These are phyloP conservation scores for Camelina sativa DNA, from an alignment of 345 rosid genomes.

Conservation along the genomic window DNA sequence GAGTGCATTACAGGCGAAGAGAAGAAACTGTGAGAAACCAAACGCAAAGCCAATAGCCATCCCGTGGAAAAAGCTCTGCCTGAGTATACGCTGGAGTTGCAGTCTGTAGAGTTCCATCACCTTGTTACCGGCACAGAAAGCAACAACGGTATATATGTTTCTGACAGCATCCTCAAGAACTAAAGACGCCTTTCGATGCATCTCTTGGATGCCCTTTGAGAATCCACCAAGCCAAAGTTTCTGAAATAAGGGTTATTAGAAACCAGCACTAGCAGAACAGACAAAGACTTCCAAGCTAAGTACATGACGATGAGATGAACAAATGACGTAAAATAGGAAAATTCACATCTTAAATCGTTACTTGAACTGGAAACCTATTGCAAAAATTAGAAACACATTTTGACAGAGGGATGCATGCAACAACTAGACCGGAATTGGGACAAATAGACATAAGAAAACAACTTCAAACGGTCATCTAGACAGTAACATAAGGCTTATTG, in stretches of 20 bases:
- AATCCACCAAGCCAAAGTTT: conserved; percentile 99
- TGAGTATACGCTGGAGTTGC: conserved; percentile 81
- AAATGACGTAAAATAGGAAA: background rate
- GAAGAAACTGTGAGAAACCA: conserved; percentile 99
- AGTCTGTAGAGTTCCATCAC: conserved; percentile 96
- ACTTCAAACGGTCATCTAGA: conserved; percentile 2
- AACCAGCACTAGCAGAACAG: conserved; percentile 9
- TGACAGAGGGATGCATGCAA: conserved; percentile 16
- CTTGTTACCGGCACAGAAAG: conserved; percentile 98
- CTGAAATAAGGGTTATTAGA: conserved; percentile 51
- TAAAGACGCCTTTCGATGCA: conserved; percentile 98
- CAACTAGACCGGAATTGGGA: conserved; percentile 7
- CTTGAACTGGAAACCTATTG: conserved; percentile 4
- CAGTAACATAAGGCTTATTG: conserved; percentile 6
- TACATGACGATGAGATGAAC: conserved; percentile 21
- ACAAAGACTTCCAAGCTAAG: background rate
- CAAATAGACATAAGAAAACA: conserved; percentile 4
- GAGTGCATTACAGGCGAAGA: conserved; percentile 97
- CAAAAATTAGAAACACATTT: background rate
- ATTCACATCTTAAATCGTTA: conserved; percentile 7
- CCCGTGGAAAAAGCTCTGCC: conserved; percentile 89
- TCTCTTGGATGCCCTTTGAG: conserved; percentile 98
- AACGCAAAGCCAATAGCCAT: conserved; percentile 95
- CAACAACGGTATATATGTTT: conserved; percentile 98
- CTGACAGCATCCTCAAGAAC: conserved; percentile 99